A percentile compares a stretch with the other conserved stretches of the same genome.
Conservation (phyloP, 1,139 yeast genomes). For the Meyerozyma smithsonii region DNA sequence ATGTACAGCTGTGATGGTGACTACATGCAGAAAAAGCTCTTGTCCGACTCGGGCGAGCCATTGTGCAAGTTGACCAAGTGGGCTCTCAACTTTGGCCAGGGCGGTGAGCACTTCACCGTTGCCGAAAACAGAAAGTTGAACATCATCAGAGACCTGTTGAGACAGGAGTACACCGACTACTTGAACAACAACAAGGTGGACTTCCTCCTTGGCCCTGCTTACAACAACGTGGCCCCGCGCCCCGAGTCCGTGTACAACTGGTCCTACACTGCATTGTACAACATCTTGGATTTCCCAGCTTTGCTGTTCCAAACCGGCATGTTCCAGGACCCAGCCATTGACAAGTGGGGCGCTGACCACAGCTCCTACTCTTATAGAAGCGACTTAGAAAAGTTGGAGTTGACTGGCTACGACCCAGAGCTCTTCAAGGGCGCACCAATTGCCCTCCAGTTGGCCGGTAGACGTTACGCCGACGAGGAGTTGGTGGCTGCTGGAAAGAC, state of each 20-base stretch:
- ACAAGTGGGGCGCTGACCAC: constrained; percentile 35
- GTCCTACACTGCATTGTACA: constrained; percentile 72
- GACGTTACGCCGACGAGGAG: constrained; percentile 15
- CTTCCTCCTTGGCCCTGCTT: constrained; percentile 63
- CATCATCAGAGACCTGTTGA: constrained; percentile 46
- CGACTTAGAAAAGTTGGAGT: constrained; percentile 12
- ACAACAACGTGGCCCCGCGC: constrained; percentile 69
- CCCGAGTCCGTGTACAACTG: constrained; percentile 64
- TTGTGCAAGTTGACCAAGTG: constrained; percentile 55
- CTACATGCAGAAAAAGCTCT: constrained; percentile 43
- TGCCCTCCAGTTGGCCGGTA: constrained; percentile 13
- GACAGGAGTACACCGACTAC: constrained; percentile 49
- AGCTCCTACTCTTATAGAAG: constrained; percentile 19
- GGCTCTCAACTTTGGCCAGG: constrained; percentile 55
- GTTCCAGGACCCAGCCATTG: constrained; percentile 47
- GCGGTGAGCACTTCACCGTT: constrained; percentile 38
- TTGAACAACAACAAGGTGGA: constrained; percentile 57
- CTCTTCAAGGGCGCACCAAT: constrained; percentile 14
- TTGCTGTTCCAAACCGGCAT: constrained; percentile 59
- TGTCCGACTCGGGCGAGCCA: constrained; percentile 66
- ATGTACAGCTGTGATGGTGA: constrained; percentile 62
- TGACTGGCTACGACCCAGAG: constrained; percentile 10
- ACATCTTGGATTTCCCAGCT: constrained; percentile 59
- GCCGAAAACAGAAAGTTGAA: constrained; percentile 48
- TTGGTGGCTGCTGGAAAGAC: constrained; percentile 19